Conservation (phyloP, 2,329 filamentous ascomycete genomes). For the Blastomyces percursus region DNA sequence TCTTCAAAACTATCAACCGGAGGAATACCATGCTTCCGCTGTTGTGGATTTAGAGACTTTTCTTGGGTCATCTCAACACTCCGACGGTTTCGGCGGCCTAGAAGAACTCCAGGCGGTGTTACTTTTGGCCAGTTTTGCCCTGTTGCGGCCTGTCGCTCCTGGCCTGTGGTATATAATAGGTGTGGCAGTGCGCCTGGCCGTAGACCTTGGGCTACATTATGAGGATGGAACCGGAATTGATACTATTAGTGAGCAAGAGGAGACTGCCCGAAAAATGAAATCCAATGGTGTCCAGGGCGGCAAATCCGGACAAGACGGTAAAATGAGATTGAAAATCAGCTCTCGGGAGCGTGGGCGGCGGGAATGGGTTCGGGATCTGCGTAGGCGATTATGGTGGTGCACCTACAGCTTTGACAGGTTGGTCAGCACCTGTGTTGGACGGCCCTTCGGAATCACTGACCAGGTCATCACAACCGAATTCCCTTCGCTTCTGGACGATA, state of each 20-base stretch:
- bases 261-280: constrained; percentile 12
- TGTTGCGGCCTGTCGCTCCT: constrained; percentile 81
- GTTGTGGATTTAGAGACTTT: constrained; percentile 86
- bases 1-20: constrained; percentile 62
- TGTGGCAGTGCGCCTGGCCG: constrained; percentile 77
- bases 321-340: constrained; percentile 31
- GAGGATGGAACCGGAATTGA: constrained; percentile 68
- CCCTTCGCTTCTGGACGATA: constrained; percentile 77
- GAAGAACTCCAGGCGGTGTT: constrained; percentile 92
- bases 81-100: constrained; percentile 65
- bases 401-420: constrained; percentile 92
- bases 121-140: constrained; percentile 78
- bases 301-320: constrained; percentile 3
- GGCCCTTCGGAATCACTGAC: constrained; percentile 91
- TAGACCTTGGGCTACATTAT: constrained; percentile 85
- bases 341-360: constrained; percentile 54
- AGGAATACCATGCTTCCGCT: constrained; percentile 92
- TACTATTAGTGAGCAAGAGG: constrained; percentile 32
- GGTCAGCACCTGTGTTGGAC: constrained; percentile 83
- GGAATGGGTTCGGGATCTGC: constrained; percentile 76
- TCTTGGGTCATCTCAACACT: constrained; percentile 52
- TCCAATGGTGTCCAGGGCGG: constrained; percentile 9
- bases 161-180: constrained; percentile 97
- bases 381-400: constrained; percentile 89
- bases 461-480: constrained; percentile 94